phyloP scores from a whole-genome alignment of 257 asterid genomes.

The Penstemon eatonii region DNA sequence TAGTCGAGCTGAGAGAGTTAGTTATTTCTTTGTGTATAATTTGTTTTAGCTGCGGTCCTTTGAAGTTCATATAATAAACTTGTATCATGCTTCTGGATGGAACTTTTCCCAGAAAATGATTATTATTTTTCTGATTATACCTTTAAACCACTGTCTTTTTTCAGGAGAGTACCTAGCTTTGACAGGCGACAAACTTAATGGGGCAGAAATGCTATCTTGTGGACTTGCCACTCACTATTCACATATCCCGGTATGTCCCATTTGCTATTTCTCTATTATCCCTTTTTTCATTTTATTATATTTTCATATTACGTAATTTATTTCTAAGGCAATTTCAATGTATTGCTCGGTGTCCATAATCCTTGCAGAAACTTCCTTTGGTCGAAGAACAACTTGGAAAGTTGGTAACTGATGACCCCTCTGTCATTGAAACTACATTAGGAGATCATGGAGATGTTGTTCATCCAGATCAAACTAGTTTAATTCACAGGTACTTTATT shows the following conservation, averaged over 20 bases:
- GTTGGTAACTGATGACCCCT: constrained; percentile 84
- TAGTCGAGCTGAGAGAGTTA: background rate
- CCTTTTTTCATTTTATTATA: background rate
- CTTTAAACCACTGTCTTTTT: constrained; percentile 21
- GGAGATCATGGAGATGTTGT: constrained; percentile 61
- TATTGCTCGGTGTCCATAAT: constrained; percentile 18
- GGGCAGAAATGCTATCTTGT: constrained; percentile 83
- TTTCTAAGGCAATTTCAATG: constrained; percentile 14
- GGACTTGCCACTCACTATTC: constrained; percentile 96
- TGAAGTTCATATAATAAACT: background rate
- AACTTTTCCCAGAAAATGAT: constrained; percentile 1
- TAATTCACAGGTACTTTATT: constrained; percentile 59
- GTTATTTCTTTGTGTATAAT: constrained; percentile 1
- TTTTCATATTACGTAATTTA: constrained; percentile 20
- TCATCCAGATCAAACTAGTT: constrained; percentile 63
- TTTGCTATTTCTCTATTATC: constrained; percentile 12
- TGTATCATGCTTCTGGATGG: background rate
- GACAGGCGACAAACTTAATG: constrained; percentile 84
- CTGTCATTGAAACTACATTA: constrained; percentile 66
- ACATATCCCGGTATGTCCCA: constrained; percentile 40
- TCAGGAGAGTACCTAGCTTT: constrained; percentile 93
- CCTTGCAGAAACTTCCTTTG: constrained; percentile 73
- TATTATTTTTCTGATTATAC: constrained; percentile 12
- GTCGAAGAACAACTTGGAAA: constrained; percentile 79
- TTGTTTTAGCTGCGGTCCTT: background rate